These are phyloP conservation scores for Ustilago sp. DNA, from an alignment of 1,284 basidiomycete genomes.

Conservation along the genomic window DNA sequence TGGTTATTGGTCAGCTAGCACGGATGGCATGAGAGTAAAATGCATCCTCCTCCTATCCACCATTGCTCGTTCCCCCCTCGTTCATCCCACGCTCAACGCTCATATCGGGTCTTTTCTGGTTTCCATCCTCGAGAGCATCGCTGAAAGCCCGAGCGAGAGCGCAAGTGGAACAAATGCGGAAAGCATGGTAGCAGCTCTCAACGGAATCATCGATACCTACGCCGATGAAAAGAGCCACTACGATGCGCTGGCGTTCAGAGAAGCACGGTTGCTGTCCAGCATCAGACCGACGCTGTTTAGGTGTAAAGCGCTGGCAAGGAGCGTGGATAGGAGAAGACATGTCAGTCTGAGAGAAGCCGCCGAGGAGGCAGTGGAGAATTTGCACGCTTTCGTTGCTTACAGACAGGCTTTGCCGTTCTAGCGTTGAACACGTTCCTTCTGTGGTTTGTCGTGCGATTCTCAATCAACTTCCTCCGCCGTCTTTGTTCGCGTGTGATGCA, in stretches of 20 bases:
- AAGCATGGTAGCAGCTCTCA: conserved; percentile 81
- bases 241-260: conserved; percentile 79
- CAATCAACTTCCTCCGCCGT: too few species aligned
- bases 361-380: conserved; percentile 78
- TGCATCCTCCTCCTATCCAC: conserved; percentile 53
- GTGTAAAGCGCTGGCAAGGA: conserved; percentile 32
- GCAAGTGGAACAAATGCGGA: conserved; percentile 74
- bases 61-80: conserved; percentile 35
- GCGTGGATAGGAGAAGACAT: conserved; percentile 72
- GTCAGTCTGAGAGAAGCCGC: conserved; percentile 70
- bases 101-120: conserved; percentile 47
- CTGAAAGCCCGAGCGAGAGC: conserved; percentile 5
- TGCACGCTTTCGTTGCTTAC: conserved; percentile 89
- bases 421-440: not conserved
- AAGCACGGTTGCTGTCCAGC: conserved; percentile 71
- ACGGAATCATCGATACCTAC: conserved; percentile 92
- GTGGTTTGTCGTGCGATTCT: not conserved
- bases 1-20: conserved; percentile 42
- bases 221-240: conserved; percentile 87
- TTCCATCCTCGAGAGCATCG: conserved; percentile 40
- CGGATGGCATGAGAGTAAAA: conserved; percentile 58
- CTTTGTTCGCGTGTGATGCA: too few species aligned
- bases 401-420: conserved; percentile 69
- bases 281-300: conserved; percentile 27
- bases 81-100: conserved; percentile 24